Conservation (phyloP, 352 stramenopile genomes). For the Phytophthora pluvialis region DNA sequence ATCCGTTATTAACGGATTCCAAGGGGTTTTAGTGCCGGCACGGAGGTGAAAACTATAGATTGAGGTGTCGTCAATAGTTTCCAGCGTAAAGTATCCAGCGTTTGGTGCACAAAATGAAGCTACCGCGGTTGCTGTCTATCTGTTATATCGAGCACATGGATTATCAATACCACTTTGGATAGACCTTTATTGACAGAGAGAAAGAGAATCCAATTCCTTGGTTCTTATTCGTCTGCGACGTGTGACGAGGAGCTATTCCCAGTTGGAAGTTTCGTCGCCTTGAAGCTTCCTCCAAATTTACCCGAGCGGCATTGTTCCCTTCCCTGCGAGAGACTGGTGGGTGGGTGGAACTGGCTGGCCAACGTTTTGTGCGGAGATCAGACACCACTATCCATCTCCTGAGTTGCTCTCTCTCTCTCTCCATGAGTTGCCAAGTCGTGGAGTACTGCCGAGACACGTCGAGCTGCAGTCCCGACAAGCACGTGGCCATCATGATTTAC, state of each 20-base stretch:
- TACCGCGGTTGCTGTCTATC: background rate
- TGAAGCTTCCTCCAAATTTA: slow-evolving; percentile 22
- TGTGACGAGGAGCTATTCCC: slow-evolving; percentile 31
- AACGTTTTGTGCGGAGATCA: slow-evolving; percentile 4
- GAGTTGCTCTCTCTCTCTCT: background rate
- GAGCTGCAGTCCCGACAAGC: slow-evolving; percentile 18
- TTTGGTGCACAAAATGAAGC: slow-evolving; percentile 5
- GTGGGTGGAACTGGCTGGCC: background rate
- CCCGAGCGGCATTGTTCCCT: slow-evolving; percentile 1
- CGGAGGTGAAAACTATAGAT: background rate
- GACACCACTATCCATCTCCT: slow-evolving; percentile 26
- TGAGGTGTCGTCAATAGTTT: slow-evolving; percentile 28
- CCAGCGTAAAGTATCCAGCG: slow-evolving; percentile 23
- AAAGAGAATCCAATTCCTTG: slow-evolving; percentile 16
- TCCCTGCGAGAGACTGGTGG: slow-evolving; percentile 28
- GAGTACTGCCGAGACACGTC: slow-evolving; percentile 8
- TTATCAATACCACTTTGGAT: slow-evolving; percentile 4
- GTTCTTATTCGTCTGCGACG: slow-evolving; percentile 37
- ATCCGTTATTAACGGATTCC: slow-evolving; percentile 15
- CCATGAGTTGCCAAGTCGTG: slow-evolving; percentile 40
- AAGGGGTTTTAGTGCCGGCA: slow-evolving; percentile 1
- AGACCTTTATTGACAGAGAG: background rate
- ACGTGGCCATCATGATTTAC: slow-evolving; percentile 30
- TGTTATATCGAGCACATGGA: background rate
- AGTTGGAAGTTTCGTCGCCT: slow-evolving; percentile 17